Percentiles rank a stretch among this genome's conserved stretches.
Conservation (phyloP, 495 filamentous ascomycete genomes). For the Annulohypoxylon maeteangense region DNA sequence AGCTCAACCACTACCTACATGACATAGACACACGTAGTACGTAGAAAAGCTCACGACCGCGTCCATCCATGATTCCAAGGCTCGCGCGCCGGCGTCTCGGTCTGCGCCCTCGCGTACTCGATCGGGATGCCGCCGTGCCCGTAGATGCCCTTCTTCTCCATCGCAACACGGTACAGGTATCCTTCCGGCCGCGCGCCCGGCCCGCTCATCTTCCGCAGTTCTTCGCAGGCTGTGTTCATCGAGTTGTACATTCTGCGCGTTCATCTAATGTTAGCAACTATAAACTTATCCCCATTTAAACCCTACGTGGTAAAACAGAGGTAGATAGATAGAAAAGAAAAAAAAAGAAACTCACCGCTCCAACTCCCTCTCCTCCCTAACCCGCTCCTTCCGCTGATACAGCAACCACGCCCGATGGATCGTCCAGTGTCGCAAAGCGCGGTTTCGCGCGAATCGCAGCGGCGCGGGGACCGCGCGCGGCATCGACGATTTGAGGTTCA, state of each 20-base stretch:
- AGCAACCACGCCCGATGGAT: slow-evolving; percentile 96
- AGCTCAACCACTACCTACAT: neutral
- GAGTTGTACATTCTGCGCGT: slow-evolving; percentile 68
- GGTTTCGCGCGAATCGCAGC: slow-evolving; percentile 85
- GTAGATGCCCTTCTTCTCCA: slow-evolving; percentile 85
- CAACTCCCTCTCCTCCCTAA: slow-evolving; percentile 68
- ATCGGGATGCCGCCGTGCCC: slow-evolving; percentile 74
- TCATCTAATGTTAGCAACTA: slow-evolving; percentile 16
- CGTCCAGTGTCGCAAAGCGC: slow-evolving; percentile 95
- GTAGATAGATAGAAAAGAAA: neutral
- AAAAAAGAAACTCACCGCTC: slow-evolving; percentile 56
- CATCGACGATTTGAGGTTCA: slow-evolving; percentile 45
- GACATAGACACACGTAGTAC: neutral
- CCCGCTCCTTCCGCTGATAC: slow-evolving; percentile 71
- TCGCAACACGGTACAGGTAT: slow-evolving; percentile 81
- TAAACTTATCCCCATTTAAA: neutral
- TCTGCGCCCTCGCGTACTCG: slow-evolving; percentile 87
- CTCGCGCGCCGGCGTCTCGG: slow-evolving; percentile 74
- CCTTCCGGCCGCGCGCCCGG: slow-evolving; percentile 70
- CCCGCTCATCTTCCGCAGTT: slow-evolving; percentile 74
- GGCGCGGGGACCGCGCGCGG: slow-evolving; percentile 68
- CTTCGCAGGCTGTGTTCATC: slow-evolving; percentile 84
- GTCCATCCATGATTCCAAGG: slow-evolving; percentile 85
- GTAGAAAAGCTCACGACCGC: slow-evolving; percentile 32
- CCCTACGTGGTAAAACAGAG: too few relatives aligned